These are phyloP conservation scores for Fusarium hostae DNA, from an alignment of 2,329 filamentous ascomycete genomes.

Conservation along the genomic window DNA sequence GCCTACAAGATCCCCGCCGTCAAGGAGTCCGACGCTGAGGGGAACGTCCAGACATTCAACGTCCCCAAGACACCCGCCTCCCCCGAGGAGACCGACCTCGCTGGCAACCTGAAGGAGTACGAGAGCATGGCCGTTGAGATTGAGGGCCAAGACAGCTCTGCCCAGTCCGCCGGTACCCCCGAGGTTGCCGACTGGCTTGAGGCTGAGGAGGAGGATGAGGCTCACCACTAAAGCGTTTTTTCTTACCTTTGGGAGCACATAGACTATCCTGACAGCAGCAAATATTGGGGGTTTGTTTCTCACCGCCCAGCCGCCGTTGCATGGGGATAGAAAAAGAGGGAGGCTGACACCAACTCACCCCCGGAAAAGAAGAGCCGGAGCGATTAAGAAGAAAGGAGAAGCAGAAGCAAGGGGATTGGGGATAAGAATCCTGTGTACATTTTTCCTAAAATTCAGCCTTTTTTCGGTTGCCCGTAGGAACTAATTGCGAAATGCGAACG, in stretches of 20 bases:
- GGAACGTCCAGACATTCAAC: conserved; percentile 89
- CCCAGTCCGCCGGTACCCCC: conserved; percentile 69
- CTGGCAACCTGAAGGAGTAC: conserved; percentile 92
- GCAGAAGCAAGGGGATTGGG: conserved; percentile 40
- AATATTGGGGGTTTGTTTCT: conserved; percentile 9
- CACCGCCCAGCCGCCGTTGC: conserved; percentile 21
- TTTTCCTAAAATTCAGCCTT: conserved; percentile 50
- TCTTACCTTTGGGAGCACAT: conserved; percentile 8
- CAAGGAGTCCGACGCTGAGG: conserved; percentile 88
- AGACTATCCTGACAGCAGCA: conserved; percentile 15
- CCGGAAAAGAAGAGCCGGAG: conserved; percentile 13
- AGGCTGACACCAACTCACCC: conserved; percentile 18
- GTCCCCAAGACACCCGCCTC: conserved; percentile 84
- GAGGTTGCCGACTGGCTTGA: conserved; percentile 81
- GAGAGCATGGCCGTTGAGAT: conserved; percentile 94
- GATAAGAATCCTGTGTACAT: conserved; percentile 53
- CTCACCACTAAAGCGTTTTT: conserved; percentile 61
- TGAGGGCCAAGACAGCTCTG: conserved; percentile 80
- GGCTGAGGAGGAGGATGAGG: conserved; percentile 72
- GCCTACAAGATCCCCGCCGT: conserved; percentile 87
- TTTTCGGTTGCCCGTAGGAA: conserved; percentile 47
- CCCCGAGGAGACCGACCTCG: conserved; percentile 93
- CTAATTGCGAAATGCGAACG: conserved; percentile 47
- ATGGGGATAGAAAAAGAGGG: conserved; percentile 34
- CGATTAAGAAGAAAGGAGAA: conserved; percentile 1